Base-by-base conservation (phyloP, 2,329 filamentous ascomycete genomes). In the Diaporthe helianthi region DNA sequence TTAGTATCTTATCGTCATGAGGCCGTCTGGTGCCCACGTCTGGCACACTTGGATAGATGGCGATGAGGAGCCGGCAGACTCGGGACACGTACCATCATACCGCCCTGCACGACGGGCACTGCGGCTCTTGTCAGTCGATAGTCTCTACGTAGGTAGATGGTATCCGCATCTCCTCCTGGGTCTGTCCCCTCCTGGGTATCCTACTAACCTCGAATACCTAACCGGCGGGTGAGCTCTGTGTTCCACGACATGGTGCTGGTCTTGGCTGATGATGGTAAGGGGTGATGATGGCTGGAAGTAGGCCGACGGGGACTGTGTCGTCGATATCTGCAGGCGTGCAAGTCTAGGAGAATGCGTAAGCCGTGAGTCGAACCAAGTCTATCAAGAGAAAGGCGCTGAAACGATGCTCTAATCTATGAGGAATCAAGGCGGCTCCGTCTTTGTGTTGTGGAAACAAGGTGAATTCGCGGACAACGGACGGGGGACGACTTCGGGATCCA, bases 21-120 rank as follows among this genome's bases (percentile, higher is more conserved):
- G 44, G 29, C 29, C 41, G 58, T 10, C n/a, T 4, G 44, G 9
- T 19, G 26, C 1, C 6, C 26, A 19, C 19, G 24, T 19, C 19
- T 19, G 9, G n/a, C 19, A n/a, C 55, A 31, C 41, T 15, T 33
- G 33, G 10, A 8, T 19, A 29, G 36, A n/a, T 41, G 51, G 44
- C 17, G 68, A 17, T 9, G 52, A 54, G 69, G 38, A 72, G 19
- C 26, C 22, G 38, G 73, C 72, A 73, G 58, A 75, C 73, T 72
- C 76, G 75, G 49, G 55, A 15, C 36, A 68, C 71, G 19, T 67
- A 72, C 71, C 78, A 78, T 80, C 92, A 96, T 95, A 76, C 93
- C 93, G 78, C 93, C 93, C 80, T 96, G 93, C 70, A 96, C 91
- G 71, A 96, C 84, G 75, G 93, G 93, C 73, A 95, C 91, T 92